These are phyloP conservation scores for Atkinsonella texensis DNA, from an alignment of 2,329 filamentous ascomycete genomes.

Conservation along the genomic window DNA sequence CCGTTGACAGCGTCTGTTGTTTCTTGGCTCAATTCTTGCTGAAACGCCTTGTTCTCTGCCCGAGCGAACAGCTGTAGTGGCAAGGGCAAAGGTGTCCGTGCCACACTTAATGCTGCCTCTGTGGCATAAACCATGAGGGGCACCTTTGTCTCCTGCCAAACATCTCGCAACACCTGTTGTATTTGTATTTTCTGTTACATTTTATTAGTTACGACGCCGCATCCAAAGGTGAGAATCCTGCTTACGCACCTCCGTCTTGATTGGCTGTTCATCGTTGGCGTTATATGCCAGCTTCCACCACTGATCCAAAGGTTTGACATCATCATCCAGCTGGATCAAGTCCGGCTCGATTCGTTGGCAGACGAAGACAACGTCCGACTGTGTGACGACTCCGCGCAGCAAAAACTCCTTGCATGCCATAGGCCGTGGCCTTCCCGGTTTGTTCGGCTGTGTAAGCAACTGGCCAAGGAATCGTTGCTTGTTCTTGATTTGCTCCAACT, in stretches of 20 bases:
- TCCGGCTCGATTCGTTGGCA: constrained; percentile 31
- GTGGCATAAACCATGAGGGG: constrained; percentile 42
- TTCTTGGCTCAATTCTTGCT: constrained; percentile 34
- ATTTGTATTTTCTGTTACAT: constrained; percentile 32
- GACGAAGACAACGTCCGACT: constrained; percentile 35
- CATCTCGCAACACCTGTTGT: constrained; percentile 31
- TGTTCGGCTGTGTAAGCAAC: constrained; percentile 27
- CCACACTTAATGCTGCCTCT: constrained; percentile 30
- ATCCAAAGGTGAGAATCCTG: too few relatives aligned
- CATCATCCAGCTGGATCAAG: constrained; percentile 29
- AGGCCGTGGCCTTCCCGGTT: constrained; percentile 22
- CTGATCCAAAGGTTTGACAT: constrained; percentile 27
- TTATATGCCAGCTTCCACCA: constrained; percentile 44
- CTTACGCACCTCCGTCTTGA: constrained; percentile 34
- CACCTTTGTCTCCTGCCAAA: constrained; percentile 35
- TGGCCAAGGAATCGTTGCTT: constrained; percentile 26
- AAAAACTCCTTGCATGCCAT: constrained; percentile 34
- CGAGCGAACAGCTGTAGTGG: constrained; percentile 33
- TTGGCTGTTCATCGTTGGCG: constrained; percentile 26
- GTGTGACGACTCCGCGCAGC: constrained; percentile 39
- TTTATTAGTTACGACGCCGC: neutral
- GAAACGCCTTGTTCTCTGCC: constrained; percentile 40
- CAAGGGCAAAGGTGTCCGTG: constrained; percentile 25
- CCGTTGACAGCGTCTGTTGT: constrained; percentile 10
- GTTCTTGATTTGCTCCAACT: constrained; percentile 20